Conservation (phyloP, 306 rosid species). For the Quillaja saponaria region DNA sequence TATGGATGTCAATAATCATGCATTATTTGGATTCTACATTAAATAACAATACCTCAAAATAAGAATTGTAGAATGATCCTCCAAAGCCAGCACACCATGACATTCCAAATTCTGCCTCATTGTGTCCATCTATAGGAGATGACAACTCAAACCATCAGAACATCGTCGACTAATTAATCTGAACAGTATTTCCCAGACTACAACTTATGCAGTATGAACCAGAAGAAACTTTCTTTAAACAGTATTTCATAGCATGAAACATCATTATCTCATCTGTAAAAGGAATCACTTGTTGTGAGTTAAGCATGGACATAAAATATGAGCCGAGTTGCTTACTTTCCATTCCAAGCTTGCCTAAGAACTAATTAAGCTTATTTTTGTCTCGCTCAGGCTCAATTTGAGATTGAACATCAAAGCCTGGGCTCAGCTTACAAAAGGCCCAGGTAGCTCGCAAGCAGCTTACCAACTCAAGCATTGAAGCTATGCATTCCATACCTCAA, state of each 20-base stretch:
- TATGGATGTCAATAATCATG: slow-evolving; percentile 8
- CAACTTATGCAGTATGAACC: background rate
- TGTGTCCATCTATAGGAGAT: slow-evolving; percentile 73
- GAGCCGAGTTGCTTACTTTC: slow-evolving; percentile 1
- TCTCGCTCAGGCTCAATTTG: slow-evolving; percentile 13
- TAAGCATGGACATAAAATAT: too few relatives aligned
- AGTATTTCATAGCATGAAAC: too few relatives aligned
- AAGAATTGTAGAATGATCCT: slow-evolving; percentile 77
- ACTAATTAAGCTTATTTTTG: background rate
- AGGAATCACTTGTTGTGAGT: too few relatives aligned
- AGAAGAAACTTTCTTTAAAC: too few relatives aligned
- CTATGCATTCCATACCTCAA: slow-evolving; percentile 7
- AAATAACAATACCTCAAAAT: slow-evolving; percentile 65
- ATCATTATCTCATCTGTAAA: too few relatives aligned
- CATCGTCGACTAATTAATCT: slow-evolving; percentile 1
- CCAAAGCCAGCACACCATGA: slow-evolving; percentile 98
- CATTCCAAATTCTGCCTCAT: slow-evolving; percentile 95
- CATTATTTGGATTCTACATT: slow-evolving; percentile 2
- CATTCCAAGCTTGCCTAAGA: slow-evolving; percentile 10
- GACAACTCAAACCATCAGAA: slow-evolving; percentile 19
- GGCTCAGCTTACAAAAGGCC: background rate
- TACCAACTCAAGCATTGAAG: background rate
- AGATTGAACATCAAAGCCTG: slow-evolving; percentile 1
- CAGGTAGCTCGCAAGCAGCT: background rate
- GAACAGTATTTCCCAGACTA: slow-evolving; percentile 10